A percentile compares a stretch with the other conserved stretches of the same genome.
Conservation (phyloP, 805 yeast genomes). For the Isabelozyma heimii region DNA sequence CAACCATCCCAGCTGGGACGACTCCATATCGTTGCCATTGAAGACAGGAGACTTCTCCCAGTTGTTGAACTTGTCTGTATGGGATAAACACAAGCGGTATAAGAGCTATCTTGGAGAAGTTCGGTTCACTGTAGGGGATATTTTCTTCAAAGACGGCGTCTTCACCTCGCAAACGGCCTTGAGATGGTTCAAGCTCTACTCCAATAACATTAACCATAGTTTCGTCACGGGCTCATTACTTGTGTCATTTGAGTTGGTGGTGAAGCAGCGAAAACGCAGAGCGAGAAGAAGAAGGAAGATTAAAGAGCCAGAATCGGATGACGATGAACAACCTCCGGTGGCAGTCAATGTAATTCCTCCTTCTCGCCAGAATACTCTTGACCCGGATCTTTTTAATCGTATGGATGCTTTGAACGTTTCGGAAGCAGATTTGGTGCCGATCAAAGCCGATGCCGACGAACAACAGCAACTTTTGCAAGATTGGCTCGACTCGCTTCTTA, state of each 20-base stretch:
- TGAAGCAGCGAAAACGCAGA: constrained; percentile 11
- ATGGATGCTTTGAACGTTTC: constrained; percentile 5
- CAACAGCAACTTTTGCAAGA: constrained; percentile 11
- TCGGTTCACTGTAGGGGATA: constrained; percentile 25
- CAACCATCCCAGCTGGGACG: constrained; percentile 41
- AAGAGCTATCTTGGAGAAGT: constrained; percentile 41
- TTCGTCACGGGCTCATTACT: constrained; percentile 50
- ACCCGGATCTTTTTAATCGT: constrained; percentile 1
- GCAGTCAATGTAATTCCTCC: constrained; percentile 13
- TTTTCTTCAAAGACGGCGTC: constrained; percentile 17
- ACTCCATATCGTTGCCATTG: constrained; percentile 29
- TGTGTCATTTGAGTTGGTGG: constrained; percentile 38
- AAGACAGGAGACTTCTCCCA: constrained; percentile 24
- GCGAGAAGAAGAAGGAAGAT: neutral
- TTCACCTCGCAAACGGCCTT: constrained; percentile 22
- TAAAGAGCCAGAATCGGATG: neutral
- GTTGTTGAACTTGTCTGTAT: constrained; percentile 30
- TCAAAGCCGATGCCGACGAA: constrained; percentile 7
- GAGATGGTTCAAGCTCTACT: constrained; percentile 45
- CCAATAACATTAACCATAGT: constrained; percentile 35
- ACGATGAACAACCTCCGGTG: neutral
- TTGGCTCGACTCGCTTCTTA: constrained; percentile 28
- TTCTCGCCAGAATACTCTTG: constrained; percentile 3
- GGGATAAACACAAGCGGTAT: constrained; percentile 39
- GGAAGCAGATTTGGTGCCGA: constrained; percentile 5